phyloP scores from a whole-genome alignment of 345 rosid species.

The Corchorus olitorius region DNA sequence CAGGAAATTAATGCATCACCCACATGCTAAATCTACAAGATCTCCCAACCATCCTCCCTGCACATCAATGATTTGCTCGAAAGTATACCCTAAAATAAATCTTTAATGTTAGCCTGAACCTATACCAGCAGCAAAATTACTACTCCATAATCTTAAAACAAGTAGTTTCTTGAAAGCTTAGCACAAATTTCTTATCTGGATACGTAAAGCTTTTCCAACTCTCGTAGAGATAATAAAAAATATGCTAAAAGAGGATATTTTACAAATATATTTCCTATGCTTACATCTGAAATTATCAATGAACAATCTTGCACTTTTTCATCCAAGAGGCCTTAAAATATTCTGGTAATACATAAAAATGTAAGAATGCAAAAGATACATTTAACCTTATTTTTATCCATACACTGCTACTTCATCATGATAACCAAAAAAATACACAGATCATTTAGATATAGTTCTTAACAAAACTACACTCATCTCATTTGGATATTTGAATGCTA shows the following conservation, averaged over 20 bases:
- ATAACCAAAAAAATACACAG: no score
- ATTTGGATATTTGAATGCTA: background rate
- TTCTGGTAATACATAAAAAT: background rate
- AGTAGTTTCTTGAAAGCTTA: background rate
- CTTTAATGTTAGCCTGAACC: background rate
- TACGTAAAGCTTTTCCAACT: background rate
- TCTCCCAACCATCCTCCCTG: background rate
- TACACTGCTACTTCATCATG: background rate
- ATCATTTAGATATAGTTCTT: background rate
- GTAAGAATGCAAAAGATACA: background rate
- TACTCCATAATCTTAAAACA: background rate
- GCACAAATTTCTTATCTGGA: background rate
- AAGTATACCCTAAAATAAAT: background rate
- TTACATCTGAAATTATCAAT: slow-evolving; percentile 3
- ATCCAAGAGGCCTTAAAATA: slow-evolving; percentile 1
- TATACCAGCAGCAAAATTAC: background rate
- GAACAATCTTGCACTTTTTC: background rate
- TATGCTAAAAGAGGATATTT: background rate
- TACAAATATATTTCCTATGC: background rate
- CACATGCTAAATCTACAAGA: background rate
- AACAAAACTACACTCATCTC: background rate
- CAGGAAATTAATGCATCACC: background rate
- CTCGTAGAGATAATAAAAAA: background rate
- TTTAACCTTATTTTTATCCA: background rate
- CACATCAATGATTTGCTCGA: background rate